Percentiles rank a stretch among this genome's conserved stretches.
phyloP scores from a whole-genome alignment of 208 protist species.

The Trypanosoma mega region DNA sequence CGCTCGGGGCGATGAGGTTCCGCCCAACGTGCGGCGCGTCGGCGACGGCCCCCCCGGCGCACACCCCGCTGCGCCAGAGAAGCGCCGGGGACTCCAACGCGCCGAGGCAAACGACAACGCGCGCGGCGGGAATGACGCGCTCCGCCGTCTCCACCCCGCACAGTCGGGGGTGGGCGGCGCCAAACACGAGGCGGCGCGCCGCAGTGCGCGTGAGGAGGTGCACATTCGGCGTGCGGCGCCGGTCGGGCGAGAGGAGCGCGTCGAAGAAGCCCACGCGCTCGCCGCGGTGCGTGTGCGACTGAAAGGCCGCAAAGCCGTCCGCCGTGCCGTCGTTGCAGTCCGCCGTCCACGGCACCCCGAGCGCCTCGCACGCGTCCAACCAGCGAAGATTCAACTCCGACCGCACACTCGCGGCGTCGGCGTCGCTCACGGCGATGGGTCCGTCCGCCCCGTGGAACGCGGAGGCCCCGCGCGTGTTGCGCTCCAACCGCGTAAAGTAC shows the following conservation, averaged over 20 bases:
- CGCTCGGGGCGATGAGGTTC: constrained; percentile 58
- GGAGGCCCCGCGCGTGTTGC: constrained; percentile 36
- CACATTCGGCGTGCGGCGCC: constrained; percentile 39
- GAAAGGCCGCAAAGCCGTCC: constrained; percentile 57
- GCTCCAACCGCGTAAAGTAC: constrained; percentile 43
- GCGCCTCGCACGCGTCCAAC: constrained; percentile 80
- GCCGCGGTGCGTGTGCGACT: constrained; percentile 51
- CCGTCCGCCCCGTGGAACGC: constrained; percentile 40
- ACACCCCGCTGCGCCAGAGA: constrained; percentile 63
- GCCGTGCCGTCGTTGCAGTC: constrained; percentile 57
- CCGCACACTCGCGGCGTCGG: constrained; percentile 50
- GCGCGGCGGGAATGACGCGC: constrained; percentile 6
- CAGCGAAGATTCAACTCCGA: constrained; percentile 73
- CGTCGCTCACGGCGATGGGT: constrained; percentile 42
- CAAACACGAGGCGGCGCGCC: constrained; percentile 39
- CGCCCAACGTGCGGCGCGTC: constrained; percentile 45
- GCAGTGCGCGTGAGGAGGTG: constrained; percentile 26
- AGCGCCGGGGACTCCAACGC: constrained; percentile 55
- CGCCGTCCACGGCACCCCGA: constrained; percentile 37
- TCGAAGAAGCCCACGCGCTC: constrained; percentile 53
- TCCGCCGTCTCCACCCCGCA: background rate
- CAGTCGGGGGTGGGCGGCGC: constrained; percentile 30
- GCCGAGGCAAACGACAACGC: constrained; percentile 51
- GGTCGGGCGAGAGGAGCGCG: constrained; percentile 29
- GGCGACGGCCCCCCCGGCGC: constrained; percentile 32